Percentiles rank a stretch among this genome's conserved stretches.
Conservation (phyloP, 2,329 filamentous ascomycete species). For the Botrytis porri region DNA sequence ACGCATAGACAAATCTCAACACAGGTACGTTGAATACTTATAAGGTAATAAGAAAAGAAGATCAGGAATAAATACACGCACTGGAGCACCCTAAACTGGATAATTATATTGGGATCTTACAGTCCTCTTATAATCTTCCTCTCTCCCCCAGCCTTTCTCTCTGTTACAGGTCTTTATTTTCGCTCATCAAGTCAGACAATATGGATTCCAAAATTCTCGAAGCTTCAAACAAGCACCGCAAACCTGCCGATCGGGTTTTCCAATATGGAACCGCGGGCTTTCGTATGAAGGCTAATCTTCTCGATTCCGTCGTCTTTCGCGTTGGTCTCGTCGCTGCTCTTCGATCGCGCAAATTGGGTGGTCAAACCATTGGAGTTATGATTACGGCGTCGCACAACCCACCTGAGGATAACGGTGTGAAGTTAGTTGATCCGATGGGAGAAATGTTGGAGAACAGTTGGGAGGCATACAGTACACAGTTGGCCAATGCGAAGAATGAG, state of each 20-base stretch:
- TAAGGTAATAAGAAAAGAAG: neutral
- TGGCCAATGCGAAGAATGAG: constrained; percentile 82
- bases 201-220: constrained; percentile 54
- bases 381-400: constrained; percentile 93
- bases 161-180: neutral
- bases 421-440: constrained; percentile 94
- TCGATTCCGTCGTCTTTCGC: constrained; percentile 89
- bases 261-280: constrained; percentile 67
- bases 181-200: constrained; percentile 27
- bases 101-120: neutral
- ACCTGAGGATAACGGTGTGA: constrained; percentile 85
- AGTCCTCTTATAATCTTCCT: neutral
- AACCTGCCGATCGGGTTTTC: constrained; percentile 53
- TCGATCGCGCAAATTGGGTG: constrained; percentile 83
- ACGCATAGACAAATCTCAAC: constrained; percentile 10
- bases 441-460: constrained; percentile 97
- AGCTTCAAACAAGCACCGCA: constrained; percentile 61
- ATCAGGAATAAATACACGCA: neutral
- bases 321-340: constrained; percentile 87
- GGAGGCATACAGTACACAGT: constrained; percentile 82
- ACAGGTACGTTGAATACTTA: constrained; percentile 15
- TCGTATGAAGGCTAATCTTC: constrained; percentile 70
- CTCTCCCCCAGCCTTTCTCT: neutral
- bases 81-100: neutral
- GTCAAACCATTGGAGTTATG: constrained; percentile 94